Evolutionary conservation across 306 rosid species (phyloP).

Genomic region (Lablab purpureus): DNA sequence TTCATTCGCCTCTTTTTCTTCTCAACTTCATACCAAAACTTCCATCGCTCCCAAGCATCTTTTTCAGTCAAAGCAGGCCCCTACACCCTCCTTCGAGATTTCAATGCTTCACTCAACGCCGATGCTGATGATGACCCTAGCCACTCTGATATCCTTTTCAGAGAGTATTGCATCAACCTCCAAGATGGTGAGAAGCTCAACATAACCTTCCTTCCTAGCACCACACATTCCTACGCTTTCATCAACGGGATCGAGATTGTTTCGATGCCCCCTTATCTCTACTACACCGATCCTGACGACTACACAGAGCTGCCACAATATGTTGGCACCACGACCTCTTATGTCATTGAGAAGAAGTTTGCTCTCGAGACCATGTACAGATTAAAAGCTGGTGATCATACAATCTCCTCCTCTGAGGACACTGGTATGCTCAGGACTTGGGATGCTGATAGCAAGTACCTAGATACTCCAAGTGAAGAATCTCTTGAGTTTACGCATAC

Average conservation of each 20-base stretch:
- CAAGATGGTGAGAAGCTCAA: neutral
- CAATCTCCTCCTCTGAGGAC: neutral
- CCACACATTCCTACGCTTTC: neutral
- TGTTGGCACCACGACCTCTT: neutral
- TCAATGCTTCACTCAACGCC: constrained; percentile 40
- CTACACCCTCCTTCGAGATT: constrained; percentile 46
- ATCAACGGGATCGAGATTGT: constrained; percentile 5
- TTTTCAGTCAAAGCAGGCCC: constrained; percentile 42
- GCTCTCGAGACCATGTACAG: neutral
- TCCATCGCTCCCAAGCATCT: constrained; percentile 3
- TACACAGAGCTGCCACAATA: neutral
- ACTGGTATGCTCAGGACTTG: constrained; percentile 7
- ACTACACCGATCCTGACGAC: neutral
- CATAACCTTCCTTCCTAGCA: constrained; percentile 7
- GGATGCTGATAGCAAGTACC: neutral
- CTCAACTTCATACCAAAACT: constrained; percentile 24
- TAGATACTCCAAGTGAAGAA: too few relatives aligned
- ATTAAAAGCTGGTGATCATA: neutral
- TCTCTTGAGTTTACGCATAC: accelerated
- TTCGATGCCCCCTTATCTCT: neutral
- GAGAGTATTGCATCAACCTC: constrained; percentile 47
- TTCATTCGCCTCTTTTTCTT: constrained; percentile 44
- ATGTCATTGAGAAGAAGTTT: neutral
- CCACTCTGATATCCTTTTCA: neutral
- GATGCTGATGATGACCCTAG: neutral